Conservation (phyloP, 1,284 basidiomycete species). For the Boletus mariae region DNA sequence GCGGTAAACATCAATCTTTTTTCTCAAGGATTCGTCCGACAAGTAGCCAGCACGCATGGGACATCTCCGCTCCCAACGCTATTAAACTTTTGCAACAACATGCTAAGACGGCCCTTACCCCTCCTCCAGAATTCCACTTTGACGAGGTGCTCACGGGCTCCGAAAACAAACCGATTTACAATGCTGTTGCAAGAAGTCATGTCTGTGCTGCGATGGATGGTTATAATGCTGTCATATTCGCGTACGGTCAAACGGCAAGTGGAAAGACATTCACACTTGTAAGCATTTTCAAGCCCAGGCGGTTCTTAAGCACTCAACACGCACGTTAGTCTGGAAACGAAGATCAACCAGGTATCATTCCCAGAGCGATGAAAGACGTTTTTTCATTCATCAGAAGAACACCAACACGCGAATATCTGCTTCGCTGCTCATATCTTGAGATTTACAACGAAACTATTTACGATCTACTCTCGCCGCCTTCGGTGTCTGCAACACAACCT, state of each 20-base stretch:
- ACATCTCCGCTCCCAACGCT: conserved; percentile 39
- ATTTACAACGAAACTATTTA: conserved; percentile 96
- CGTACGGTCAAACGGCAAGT: conserved; percentile 87
- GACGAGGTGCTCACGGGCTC: conserved; percentile 80
- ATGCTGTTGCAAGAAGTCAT: conserved; percentile 79
- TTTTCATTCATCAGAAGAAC: conserved; percentile 73
- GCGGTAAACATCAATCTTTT: background rate
- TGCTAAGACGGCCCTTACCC: conserved; percentile 43
- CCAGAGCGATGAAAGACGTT: conserved; percentile 84
- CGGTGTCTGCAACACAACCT: conserved; percentile 56
- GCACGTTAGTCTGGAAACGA: conserved; percentile 53
- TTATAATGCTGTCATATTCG: conserved; percentile 93
- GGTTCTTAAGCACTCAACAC: background rate
- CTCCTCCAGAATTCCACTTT: conserved; percentile 59
- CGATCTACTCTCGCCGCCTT: conserved; percentile 77
- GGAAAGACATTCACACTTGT: conserved; percentile 93
- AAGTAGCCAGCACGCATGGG: conserved; percentile 54
- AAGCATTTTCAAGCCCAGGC: conserved; percentile 12
- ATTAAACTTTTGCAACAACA: conserved; percentile 59
- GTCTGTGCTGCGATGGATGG: conserved; percentile 94
- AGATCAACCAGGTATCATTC: conserved; percentile 90
- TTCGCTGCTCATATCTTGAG: conserved; percentile 93
- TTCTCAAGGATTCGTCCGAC: conserved; percentile 65
- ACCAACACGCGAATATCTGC: conserved; percentile 83
- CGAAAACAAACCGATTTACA: conserved; percentile 84